A percentile compares a stretch with the other conserved stretches of the same genome.
phyloP scores from a whole-genome alignment of 75 land plant genomes.

The Cryptomeria japonica region DNA sequence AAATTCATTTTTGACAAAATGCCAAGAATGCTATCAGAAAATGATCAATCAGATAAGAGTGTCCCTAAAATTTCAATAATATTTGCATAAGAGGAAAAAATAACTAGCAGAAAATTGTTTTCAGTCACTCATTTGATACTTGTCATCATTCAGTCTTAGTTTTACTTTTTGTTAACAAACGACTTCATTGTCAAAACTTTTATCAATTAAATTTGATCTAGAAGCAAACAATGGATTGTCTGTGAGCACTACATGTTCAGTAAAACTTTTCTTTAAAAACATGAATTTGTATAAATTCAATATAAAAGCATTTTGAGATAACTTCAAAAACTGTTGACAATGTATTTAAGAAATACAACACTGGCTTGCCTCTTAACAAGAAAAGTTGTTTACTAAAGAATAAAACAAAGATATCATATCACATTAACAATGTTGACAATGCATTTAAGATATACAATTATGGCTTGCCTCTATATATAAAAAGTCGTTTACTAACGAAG shows the following conservation, averaged over 20 bases:
- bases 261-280: background rate
- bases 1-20: background rate
- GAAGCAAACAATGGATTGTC: background rate
- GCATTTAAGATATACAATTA: no score
- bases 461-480: background rate
- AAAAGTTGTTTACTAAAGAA: no score
- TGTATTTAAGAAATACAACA: background rate
- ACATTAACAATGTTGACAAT: no score
- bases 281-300: background rate
- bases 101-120: background rate
- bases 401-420: no score
- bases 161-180: background rate
- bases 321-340: no score
- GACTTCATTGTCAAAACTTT: background rate
- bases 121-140: background rate
- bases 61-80: background rate
- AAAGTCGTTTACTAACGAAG: no score
- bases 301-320: no score
- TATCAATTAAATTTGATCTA: background rate
- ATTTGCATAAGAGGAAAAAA: background rate
- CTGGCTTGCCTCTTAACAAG: background rate
- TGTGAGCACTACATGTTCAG: background rate
- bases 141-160: background rate
- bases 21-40: background rate
- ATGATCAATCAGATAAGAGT: background rate